phyloP scores from a whole-genome alignment of 1,284 basidiomycete genomes.

The Malassezia equina region DNA sequence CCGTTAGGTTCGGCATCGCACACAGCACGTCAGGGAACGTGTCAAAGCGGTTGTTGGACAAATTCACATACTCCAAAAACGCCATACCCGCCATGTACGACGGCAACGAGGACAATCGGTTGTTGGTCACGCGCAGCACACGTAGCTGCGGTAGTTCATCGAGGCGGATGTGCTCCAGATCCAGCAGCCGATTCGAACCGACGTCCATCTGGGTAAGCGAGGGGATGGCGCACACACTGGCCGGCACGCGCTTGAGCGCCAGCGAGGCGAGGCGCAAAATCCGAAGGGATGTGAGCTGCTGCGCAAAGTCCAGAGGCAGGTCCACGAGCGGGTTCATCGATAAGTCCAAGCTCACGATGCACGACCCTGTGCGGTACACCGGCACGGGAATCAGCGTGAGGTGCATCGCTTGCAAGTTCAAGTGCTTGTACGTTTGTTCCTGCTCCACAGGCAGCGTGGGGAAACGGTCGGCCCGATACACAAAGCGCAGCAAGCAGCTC shows the following conservation, averaged over 20 bases:
- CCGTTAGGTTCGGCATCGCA: constrained; percentile 63
- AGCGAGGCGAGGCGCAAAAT: constrained; percentile 84
- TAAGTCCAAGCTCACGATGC: constrained; percentile 75
- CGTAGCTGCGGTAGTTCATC: constrained; percentile 66
- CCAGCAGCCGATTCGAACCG: constrained; percentile 82
- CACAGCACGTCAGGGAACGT: constrained; percentile 68
- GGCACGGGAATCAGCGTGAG: constrained; percentile 82
- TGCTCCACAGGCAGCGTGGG: constrained; percentile 37
- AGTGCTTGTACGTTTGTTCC: constrained; percentile 57
- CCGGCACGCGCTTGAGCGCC: constrained; percentile 86
- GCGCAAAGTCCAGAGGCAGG: constrained; percentile 90
- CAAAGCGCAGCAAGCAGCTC: constrained; percentile 76
- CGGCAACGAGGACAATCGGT: constrained; percentile 77
- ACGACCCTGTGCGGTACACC: constrained; percentile 74
- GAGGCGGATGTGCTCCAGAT: constrained; percentile 75
- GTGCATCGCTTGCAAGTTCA: constrained; percentile 74
- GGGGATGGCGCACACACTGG: constrained; percentile 65
- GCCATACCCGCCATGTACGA: constrained; percentile 70
- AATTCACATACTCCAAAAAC: constrained; percentile 69
- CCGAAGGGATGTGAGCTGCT: constrained; percentile 70
- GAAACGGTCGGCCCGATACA: constrained; percentile 60
- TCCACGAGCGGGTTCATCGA: constrained; percentile 93
- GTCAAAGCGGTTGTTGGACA: constrained; percentile 92
- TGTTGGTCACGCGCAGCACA: constrained; percentile 77
- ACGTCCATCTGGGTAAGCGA: constrained; percentile 76